These are phyloP conservation scores for Acidomyces sp. DNA, from an alignment of 495 filamentous ascomycete species.

Conservation along the genomic window DNA sequence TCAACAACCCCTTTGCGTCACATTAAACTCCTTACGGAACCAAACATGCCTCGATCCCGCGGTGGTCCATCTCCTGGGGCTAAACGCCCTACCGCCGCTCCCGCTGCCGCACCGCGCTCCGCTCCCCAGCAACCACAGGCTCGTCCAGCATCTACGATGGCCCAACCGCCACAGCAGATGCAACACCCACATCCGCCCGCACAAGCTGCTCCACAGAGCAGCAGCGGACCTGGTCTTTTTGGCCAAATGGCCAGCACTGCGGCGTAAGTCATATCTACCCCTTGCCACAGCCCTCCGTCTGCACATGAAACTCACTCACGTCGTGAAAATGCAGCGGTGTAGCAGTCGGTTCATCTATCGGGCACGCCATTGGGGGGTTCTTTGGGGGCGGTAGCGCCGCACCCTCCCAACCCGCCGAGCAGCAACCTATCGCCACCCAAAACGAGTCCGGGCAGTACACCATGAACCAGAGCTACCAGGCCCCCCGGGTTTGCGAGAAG, in stretches of 20 bases:
- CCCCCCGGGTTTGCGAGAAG: constrained; percentile 48
- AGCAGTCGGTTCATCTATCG: constrained; percentile 85
- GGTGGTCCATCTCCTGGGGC: constrained; percentile 25
- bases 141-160: constrained; percentile 28
- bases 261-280: constrained; percentile 28
- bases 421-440: too few species aligned
- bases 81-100: constrained; percentile 18
- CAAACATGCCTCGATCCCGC: constrained; percentile 30
- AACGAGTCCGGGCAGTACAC: constrained; percentile 31
- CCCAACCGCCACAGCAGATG: constrained; percentile 22
- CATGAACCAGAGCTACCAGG: constrained; percentile 40
- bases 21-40: too few species aligned
- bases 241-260: constrained; percentile 36
- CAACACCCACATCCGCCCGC: constrained; percentile 11
- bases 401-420: constrained; percentile 28
- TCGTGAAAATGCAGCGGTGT: constrained; percentile 54
- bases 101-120: constrained; percentile 17
- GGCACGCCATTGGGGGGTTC: constrained; percentile 79
- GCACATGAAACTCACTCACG: neutral
- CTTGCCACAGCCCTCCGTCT: neutral
- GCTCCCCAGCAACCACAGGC: constrained; percentile 24
- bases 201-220: constrained; percentile 17
- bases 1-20: too few species aligned
- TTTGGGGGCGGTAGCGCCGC: constrained; percentile 55
- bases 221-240: constrained; percentile 30